phyloP scores from a whole-genome alignment of 2,329 filamentous ascomycete species.

The Penicillium verrucosum region DNA sequence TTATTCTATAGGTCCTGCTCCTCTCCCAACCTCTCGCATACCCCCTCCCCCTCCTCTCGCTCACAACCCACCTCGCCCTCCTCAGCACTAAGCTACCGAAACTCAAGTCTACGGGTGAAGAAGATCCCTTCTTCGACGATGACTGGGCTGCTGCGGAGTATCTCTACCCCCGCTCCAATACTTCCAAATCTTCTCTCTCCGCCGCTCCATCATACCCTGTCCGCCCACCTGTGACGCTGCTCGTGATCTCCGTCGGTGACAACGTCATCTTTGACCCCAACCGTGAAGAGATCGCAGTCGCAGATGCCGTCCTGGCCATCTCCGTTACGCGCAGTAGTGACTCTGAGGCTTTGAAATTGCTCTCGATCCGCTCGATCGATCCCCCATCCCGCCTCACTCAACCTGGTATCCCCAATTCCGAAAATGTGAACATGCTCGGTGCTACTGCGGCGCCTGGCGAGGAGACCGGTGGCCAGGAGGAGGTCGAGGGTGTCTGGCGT shows the following conservation, averaged over 20 bases:
- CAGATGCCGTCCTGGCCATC: conserved; percentile 82
- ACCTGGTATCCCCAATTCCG: conserved; percentile 64
- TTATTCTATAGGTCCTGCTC: conserved; percentile 67
- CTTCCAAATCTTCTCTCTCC: conserved; percentile 13
- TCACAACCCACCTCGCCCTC: conserved; percentile 90
- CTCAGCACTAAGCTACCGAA: conserved; percentile 80
- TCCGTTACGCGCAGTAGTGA: conserved; percentile 57
- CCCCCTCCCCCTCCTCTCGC: conserved; percentile 83
- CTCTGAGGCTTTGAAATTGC: conserved; percentile 54
- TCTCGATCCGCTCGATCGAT: conserved; percentile 70
- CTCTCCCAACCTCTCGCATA: conserved; percentile 93
- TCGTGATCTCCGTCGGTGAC: conserved; percentile 79
- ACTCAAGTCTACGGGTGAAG: conserved; percentile 83
- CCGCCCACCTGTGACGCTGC: conserved; percentile 80
- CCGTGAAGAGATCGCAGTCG: conserved; percentile 87
- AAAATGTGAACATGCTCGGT: conserved; percentile 54
- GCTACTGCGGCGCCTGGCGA: conserved; percentile 37
- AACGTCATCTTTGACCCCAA: conserved; percentile 94
- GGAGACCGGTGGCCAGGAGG: conserved; percentile 53
- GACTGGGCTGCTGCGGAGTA: conserved; percentile 85
- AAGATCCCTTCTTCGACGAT: conserved; percentile 96
- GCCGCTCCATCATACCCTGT: conserved; percentile 31
- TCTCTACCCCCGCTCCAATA: conserved; percentile 62
- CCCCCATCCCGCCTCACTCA: conserved; percentile 70
- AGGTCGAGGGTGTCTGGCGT: conserved; percentile 72